Percentiles rank a stretch among this genome's conserved stretches.
Conservation (phyloP, 2,329 filamentous ascomycete species). For the Pseudocercospora pini-densiflorae region DNA sequence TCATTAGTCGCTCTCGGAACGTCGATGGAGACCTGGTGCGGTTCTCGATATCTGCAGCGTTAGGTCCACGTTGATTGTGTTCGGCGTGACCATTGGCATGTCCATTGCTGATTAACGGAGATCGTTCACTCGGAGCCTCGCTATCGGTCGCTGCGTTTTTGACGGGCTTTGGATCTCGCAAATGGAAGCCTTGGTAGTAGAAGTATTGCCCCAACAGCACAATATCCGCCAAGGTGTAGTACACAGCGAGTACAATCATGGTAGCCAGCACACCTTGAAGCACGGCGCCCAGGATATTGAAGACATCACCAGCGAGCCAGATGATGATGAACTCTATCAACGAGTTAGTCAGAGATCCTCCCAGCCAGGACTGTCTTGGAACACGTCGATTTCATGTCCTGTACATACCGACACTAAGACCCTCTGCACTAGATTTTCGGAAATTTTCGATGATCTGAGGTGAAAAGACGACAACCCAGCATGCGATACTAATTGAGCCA, state of each 20-base stretch:
- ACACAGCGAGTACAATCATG: constrained; percentile 63
- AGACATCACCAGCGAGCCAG: constrained; percentile 92
- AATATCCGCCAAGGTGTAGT: constrained; percentile 82
- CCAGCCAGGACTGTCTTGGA: neutral
- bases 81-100: constrained; percentile 31
- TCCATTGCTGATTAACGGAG: constrained; percentile 42
- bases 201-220: constrained; percentile 89
- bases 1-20: constrained; percentile 55
- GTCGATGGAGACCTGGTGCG: constrained; percentile 41
- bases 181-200: constrained; percentile 88
- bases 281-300: constrained; percentile 93
- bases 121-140: constrained; percentile 38
- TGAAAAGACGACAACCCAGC: constrained; percentile 97
- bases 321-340: constrained; percentile 79
- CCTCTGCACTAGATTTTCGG: constrained; percentile 80
- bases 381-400: neutral
- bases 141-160: constrained; percentile 30
- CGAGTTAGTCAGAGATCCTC: neutral
- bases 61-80: constrained; percentile 18
- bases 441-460: constrained; percentile 98
- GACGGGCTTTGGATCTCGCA: constrained; percentile 70
- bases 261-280: constrained; percentile 91
- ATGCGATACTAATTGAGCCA: constrained; percentile 94
- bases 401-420: constrained; percentile 69
- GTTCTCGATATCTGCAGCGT: constrained; percentile 35